Conservation (phyloP, 768 basidiomycete genomes). For the Psilocybe azurescens region DNA sequence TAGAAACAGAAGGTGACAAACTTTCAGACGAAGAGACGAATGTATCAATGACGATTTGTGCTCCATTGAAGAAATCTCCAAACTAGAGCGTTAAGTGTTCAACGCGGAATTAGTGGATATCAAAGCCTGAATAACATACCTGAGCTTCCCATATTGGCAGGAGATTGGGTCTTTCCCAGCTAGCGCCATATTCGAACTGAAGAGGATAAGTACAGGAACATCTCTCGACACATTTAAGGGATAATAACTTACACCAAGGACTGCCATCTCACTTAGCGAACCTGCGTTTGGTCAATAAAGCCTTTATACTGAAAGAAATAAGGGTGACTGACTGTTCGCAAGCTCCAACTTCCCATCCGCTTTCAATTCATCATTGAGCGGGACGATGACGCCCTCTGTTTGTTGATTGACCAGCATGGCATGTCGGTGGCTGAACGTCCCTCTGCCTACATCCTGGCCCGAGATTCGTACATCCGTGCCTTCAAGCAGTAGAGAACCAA, state of each 20-base stretch:
- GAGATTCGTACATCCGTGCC: constrained; percentile 88
- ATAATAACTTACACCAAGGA: constrained; percentile 70
- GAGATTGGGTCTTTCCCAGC: constrained; percentile 85
- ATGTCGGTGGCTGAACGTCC: constrained; percentile 89
- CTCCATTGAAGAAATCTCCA: constrained; percentile 94
- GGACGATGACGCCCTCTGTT: constrained; percentile 80
- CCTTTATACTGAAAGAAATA: not conserved
- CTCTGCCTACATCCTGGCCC: constrained; percentile 91
- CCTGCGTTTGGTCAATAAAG: constrained; percentile 44
- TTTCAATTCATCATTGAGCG: constrained; percentile 73
- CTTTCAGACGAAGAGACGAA: constrained; percentile 87
- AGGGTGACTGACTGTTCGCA: constrained; percentile 72
- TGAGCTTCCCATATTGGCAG: constrained; percentile 94
- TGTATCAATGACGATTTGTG: constrained; percentile 89
- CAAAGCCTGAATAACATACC: constrained; percentile 37
- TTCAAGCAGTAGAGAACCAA: constrained; percentile 84
- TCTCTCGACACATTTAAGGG: not conserved
- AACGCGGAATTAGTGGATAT: not conserved
- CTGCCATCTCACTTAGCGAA: constrained; percentile 88
- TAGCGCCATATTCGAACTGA: constrained; percentile 89
- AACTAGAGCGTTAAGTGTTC: constrained; percentile 51
- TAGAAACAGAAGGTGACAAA: constrained; percentile 38
- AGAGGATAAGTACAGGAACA: not conserved
- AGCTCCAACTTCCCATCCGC: constrained; percentile 77
- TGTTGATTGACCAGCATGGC: constrained; percentile 93